Evolutionary conservation across 768 basidiomycete genomes (phyloP), one percentile per base, ranked within the genome.

Genomic region (Psilocybe subaeruginosa): DNA sequence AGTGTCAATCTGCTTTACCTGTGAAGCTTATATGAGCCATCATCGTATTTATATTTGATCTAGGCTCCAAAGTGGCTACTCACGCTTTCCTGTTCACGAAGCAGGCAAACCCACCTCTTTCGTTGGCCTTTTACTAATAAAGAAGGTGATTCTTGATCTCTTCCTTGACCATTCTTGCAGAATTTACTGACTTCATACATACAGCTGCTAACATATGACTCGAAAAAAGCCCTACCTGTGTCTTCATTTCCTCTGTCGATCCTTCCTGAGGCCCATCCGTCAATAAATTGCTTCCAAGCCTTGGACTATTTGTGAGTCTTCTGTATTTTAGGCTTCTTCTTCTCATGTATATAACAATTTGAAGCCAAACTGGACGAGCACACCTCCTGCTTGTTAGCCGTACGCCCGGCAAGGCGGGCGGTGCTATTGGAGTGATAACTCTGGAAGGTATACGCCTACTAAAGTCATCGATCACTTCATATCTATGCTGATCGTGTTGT

Each of bases 241-340:
- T 87, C 88, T 0, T 76, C 83, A 41, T 94, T 98, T 72, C 77
- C 82, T 1, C 80, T 99, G 0, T 89, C 91, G 0, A 91, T 97
- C 41, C 74, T 99, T 6, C 97, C 97, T 0, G 96, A 99, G 75
- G 95, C 95, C 11, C 80, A 81, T 49, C 93, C 94, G 0, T 83
- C 85, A 8, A 95, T 97, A 71, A 97, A 93, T 68, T 97, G 93
- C 68, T 94, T 97, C 78, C 93, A 98, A 72, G 95, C 95, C 0
- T 76, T 98, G 37, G 93, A 98, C 72, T 97, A 95, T 70, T 96
- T 93, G 91, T 92, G 68, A 37, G 84, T 62, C 11, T 30, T 47
- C 17, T 14, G 9, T 7, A 27, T 14, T 16, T 43, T 5, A 1
- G 11, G 16, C 8, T 17, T 16, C 16, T n/a, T 23, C 4, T n/a